Evolutionary conservation across 2,329 filamentous ascomycete genomes (phyloP), one percentile per base, ranked within the genome.

Genomic region (Scytalidium sp.): DNA sequence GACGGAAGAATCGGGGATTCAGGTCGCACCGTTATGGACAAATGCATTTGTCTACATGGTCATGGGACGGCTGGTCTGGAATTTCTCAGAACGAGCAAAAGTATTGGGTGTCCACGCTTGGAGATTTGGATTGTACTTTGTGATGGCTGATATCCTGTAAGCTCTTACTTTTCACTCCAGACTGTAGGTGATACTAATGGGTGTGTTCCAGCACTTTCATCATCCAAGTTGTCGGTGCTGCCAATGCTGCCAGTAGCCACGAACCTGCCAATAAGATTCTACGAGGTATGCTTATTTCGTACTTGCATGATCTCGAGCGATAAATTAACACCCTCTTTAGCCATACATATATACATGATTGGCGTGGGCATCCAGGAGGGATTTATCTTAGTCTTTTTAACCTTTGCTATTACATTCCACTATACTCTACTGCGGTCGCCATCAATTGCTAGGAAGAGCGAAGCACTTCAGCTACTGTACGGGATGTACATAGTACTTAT

Each of bases 331-430:
- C 62, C 65, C 20, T 51, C 63, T 22, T 54, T 49, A 19, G 70
- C 64, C 1, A 60, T 72, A 0, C 61, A 70, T 45, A 63, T 72
- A 49, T 79, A 79, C 60, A 79, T 78, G 75, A 74, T 67, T 13
- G 75, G 76, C 1, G 74, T 79, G 15, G 74, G 70, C 0, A 55
- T 78, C 0, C 76, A 79, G 50, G 65, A 78, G 50, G 58, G 71
- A 22, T 76, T 78, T 50, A 74, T 79, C 41, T 52, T 76, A 2
- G 50, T 70, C 9, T 76, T 79, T 47, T 54, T 70, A 3, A 56
- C 54, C 0, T 61, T 78, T 1, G 61, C 67, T 0, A 61, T 72
- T 42, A 56, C 61, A 19, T 70, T 75, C 20, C 71, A 75, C 41
- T 54, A 50, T 39, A 39, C 27, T 29, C 29, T 58, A 40, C 40